Base-by-base conservation (phyloP, 1,284 basidiomycete genomes). In the Tausonia pullulans region DNA sequence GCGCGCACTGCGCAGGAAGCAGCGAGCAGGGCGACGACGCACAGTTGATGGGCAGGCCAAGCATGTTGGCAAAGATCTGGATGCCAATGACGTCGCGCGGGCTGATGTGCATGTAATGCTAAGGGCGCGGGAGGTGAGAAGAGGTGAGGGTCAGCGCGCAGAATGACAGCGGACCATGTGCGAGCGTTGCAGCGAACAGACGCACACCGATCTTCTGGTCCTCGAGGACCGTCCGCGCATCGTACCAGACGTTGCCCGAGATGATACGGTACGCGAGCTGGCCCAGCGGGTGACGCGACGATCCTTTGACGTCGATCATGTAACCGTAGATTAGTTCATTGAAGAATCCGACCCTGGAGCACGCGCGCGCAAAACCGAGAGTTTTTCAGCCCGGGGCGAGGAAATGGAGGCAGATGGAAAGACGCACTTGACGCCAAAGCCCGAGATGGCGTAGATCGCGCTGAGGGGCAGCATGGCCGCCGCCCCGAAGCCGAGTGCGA, bases 241-340 rank as follows among this genome's bases (percentile, higher is more conserved):
- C 67, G 46, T 69, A 69, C 68, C 68, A 69, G 8, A 66, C 65
- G 49, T 68, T 67, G 39, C 69, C 69, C 1, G 68, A 69, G 50
- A 69, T 66, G 55, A 69, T 68, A 27, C 69, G 67, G 54, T 69
- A 70, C 3, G 68, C 66, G 14, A 69, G 67, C 44, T 66, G 66
- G 8, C 68, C 69, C 8, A 69, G 60, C 5, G 69, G 69, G 52
- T 69, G 68, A 39, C 68, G 58, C 39, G 68, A 67, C 40, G 68
- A 67, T n/a, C 68, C 69, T 8, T 57, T 58, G 44, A 61, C 67
- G 44, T 69, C 65, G 57, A 69, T 67, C 65, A 65, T 62, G 54
- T 68, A 65, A 65, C 54, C 44, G 43, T 40, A 53, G 14, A 39
- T 40, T 8, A 46, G 64, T 55, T 68, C 69, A 61, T 70, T 70